Conservation (phyloP, 306 rosid genomes). For the Pueraria montana region DNA sequence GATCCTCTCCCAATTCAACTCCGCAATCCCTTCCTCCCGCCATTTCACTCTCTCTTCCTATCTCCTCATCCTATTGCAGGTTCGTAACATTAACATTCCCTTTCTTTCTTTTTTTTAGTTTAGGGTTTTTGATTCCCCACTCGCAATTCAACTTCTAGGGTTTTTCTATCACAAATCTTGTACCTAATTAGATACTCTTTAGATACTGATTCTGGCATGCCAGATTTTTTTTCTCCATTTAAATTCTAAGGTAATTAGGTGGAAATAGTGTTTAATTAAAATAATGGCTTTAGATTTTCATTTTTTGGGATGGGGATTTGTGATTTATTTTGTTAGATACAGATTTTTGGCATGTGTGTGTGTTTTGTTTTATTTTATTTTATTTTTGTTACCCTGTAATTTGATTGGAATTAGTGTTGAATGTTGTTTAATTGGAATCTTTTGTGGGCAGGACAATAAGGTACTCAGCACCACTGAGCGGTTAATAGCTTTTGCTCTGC, state of each 20-base stretch:
- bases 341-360: not conserved
- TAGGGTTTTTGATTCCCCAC: constrained; percentile 30
- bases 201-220: not conserved
- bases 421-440: constrained; percentile 34
- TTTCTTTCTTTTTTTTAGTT: not conserved
- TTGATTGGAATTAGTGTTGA: constrained; percentile 12
- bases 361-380: not conserved
- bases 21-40: constrained; percentile 60
- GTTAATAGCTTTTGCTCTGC: constrained; percentile 74
- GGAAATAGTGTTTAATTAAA: not conserved
- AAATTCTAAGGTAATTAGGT: not conserved
- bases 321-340: not conserved
- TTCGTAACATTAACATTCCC: too few species aligned
- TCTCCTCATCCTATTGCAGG: constrained; percentile 77
- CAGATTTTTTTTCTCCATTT: not conserved
- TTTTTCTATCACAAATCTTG: not conserved
- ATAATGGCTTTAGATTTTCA: not conserved
- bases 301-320: not conserved
- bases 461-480: constrained; percentile 61
- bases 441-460: constrained; percentile 52
- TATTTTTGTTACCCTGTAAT: not conserved
- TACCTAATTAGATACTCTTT: not conserved
- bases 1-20: constrained; percentile 70
- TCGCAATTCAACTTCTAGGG: constrained; percentile 1
- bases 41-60: constrained; percentile 80